phyloP scores from a whole-genome alignment of 305 asterid species.

The Stenogyne calaminthoides region DNA sequence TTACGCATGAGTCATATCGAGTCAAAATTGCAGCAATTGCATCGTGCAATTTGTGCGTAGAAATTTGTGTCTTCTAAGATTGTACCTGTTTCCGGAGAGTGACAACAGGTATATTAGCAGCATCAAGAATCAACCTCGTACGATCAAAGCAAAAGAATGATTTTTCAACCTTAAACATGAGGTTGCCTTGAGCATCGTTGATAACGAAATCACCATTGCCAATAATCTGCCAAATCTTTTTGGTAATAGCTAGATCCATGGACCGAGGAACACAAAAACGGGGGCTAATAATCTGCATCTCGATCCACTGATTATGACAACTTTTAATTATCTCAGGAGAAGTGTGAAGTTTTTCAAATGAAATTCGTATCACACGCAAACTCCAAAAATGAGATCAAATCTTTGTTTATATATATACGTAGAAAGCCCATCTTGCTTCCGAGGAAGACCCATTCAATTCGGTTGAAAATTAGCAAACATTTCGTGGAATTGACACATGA shows the following conservation, averaged over 20 bases:
- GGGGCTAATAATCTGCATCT: conserved; percentile 7
- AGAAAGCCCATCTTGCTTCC: not conserved
- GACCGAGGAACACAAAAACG: conserved; percentile 19
- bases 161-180: conserved; percentile 31
- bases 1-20: no score
- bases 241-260: conserved; percentile 23
- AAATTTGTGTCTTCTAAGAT: no score
- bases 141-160: conserved; percentile 16
- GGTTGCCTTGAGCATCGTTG: conserved; percentile 25
- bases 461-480: not conserved
- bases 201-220: conserved; percentile 9
- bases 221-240: not conserved
- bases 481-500: not conserved
- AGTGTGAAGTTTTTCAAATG: no score
- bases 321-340: no score
- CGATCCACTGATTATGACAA: no score
- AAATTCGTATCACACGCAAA: no score
- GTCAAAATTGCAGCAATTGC: no score
- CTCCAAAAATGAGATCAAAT: no score
- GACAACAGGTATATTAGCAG: conserved; percentile 28
- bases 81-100: conserved; percentile 35
- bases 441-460: not conserved
- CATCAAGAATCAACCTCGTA: conserved; percentile 25
- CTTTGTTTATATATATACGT: not conserved
- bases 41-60: no score